A percentile compares a stretch with the other conserved stretches of the same genome.
Evolutionary conservation across 805 yeast species (phyloP).

Genomic region (Candida arabinofermentans): DNA sequence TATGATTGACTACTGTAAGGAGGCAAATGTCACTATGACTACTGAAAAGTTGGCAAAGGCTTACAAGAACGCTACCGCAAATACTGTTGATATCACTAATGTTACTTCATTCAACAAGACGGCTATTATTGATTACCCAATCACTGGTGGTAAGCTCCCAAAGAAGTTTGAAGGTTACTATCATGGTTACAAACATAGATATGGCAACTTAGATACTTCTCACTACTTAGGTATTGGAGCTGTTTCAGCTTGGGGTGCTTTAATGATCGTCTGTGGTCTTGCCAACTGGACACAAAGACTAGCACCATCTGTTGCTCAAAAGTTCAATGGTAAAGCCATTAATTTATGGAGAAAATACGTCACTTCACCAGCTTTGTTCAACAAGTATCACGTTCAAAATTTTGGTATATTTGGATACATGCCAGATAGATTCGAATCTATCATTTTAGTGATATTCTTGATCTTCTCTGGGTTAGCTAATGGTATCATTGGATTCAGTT

Average conservation of each 20-base stretch:
- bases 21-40: constrained; percentile 27
- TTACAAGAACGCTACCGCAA: constrained; percentile 39
- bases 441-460: constrained; percentile 39
- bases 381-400: constrained; percentile 19
- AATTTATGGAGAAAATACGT: constrained; percentile 25
- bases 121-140: constrained; percentile 34
- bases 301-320: constrained; percentile 34
- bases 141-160: constrained; percentile 21
- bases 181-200: constrained; percentile 28
- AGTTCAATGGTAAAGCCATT: constrained; percentile 26
- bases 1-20: constrained; percentile 19
- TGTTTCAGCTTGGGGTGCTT: constrained; percentile 45
- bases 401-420: constrained; percentile 28
- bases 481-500: constrained; percentile 22
- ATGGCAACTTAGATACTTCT: constrained; percentile 36
- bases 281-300: constrained; percentile 38
- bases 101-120: constrained; percentile 30
- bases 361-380: constrained; percentile 22
- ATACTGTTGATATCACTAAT: constrained; percentile 32
- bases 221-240: constrained; percentile 43
- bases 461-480: constrained; percentile 17
- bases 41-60: constrained; percentile 31
- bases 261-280: constrained; percentile 39
- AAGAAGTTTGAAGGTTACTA: constrained; percentile 24
- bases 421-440: constrained; percentile 51